These are phyloP conservation scores for Groenewaldozyma auringiensis DNA, from an alignment of 1,139 yeast species.

Conservation along the genomic window DNA sequence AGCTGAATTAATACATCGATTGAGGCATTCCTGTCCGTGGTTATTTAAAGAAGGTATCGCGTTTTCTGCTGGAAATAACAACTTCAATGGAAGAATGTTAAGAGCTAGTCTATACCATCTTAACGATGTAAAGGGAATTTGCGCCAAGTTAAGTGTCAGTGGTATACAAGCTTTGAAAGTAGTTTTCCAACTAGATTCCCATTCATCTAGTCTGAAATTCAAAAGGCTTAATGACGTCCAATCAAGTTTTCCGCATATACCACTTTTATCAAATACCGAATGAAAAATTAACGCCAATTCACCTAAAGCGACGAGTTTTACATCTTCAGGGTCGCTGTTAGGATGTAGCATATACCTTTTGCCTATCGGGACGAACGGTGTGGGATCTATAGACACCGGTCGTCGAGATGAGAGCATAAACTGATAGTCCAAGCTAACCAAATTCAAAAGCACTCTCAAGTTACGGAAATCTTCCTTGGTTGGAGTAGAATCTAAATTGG, in stretches of 20 bases:
- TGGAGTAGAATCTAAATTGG: neutral
- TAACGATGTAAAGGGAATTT: slow-evolving; percentile 2
- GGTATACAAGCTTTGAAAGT: neutral
- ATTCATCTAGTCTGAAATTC: slow-evolving; percentile 2
- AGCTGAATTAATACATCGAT: slow-evolving; percentile 1
- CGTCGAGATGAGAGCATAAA: slow-evolving; percentile 5
- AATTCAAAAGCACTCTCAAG: neutral
- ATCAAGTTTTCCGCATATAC: slow-evolving; percentile 1
- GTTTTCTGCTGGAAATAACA: neutral
- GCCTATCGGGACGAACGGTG: neutral
- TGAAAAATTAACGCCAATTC: slow-evolving; percentile 3
- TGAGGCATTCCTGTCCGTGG: slow-evolving; percentile 1
- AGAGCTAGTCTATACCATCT: slow-evolving; percentile 5
- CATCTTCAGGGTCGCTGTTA: slow-evolving; percentile 1
- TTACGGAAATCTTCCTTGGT: slow-evolving; percentile 2
- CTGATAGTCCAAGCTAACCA: slow-evolving; percentile 3
- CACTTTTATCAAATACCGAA: neutral
- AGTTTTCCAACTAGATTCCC: slow-evolving; percentile 3
- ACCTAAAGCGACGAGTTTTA: slow-evolving; percentile 1
- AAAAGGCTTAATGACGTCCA: slow-evolving; percentile 3
- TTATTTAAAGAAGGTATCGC: neutral
- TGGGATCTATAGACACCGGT: slow-evolving; percentile 3
- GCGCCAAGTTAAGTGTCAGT: neutral
- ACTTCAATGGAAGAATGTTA: neutral
- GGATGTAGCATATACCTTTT: neutral